These are phyloP conservation scores for Lobulomyces angularis DNA, from an alignment of 192 early-diverging fungal species.

Conservation along the genomic window DNA sequence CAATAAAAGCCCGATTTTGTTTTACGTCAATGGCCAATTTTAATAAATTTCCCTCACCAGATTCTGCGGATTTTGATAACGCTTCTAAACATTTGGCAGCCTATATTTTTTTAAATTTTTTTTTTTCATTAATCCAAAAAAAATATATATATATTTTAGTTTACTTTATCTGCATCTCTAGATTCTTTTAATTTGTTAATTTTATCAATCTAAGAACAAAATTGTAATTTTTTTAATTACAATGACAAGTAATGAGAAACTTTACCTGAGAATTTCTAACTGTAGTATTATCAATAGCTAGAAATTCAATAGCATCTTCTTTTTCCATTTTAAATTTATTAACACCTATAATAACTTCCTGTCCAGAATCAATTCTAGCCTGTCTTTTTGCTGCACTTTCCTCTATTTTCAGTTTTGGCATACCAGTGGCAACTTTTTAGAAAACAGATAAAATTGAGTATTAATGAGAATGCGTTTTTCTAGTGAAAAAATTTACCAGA, in stretches of 20 bases:
- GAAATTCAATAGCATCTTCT: conserved; percentile 55
- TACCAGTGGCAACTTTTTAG: conserved; percentile 70
- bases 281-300: conserved; percentile 67
- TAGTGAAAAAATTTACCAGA: too few relatives aligned
- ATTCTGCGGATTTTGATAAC: conserved; percentile 53
- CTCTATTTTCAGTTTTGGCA: conserved; percentile 81
- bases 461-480: too few relatives aligned
- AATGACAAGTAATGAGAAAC: conserved; percentile 1
- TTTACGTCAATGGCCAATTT: conserved; percentile 54
- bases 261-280: conserved; percentile 47
- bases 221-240: too few relatives aligned
- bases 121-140: conserved; percentile 5
- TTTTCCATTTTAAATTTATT: conserved; percentile 71
- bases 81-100: conserved; percentile 44
- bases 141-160: conserved; percentile 1
- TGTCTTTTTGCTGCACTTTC: conserved; percentile 78
- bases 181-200: conserved; percentile 39
- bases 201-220: conserved; percentile 40
- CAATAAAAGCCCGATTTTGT: conserved; percentile 2
- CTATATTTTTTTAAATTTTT: conserved; percentile 2
- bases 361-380: conserved; percentile 77
- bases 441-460: too few relatives aligned
- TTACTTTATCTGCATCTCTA: conserved; percentile 39
- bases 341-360: conserved; percentile 78
- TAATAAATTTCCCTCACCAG: conserved; percentile 59